phyloP scores from a whole-genome alignment of 2,329 filamentous ascomycete species.

The Aspergillus thermomutatus region DNA sequence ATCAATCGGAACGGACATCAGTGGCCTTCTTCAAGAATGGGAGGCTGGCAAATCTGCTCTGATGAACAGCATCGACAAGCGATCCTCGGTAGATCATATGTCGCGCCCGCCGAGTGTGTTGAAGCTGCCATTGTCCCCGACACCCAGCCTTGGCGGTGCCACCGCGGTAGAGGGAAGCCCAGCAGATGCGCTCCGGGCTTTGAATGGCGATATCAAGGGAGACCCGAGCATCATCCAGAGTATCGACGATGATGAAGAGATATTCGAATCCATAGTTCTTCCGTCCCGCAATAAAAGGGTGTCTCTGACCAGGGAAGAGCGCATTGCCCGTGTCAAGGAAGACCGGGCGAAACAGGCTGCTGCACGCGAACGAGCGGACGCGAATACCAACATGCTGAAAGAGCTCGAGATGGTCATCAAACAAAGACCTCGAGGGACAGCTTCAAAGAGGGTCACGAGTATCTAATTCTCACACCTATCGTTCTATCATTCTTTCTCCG shows the following conservation, averaged over 20 bases:
- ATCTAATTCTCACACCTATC: constrained; percentile 29
- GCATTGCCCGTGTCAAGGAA: constrained; percentile 82
- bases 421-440: constrained; percentile 45
- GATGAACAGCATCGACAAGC: constrained; percentile 75
- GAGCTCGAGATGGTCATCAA: constrained; percentile 90
- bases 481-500: background rate
- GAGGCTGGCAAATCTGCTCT: constrained; percentile 82
- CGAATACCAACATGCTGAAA: constrained; percentile 82
- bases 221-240: constrained; percentile 25
- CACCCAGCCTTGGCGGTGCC: constrained; percentile 43
- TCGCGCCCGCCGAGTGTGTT: constrained; percentile 51
- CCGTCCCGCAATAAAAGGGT: constrained; percentile 65
- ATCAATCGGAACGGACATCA: constrained; percentile 84
- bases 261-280: constrained; percentile 87
- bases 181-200: constrained; percentile 68
- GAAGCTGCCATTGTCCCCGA: constrained; percentile 42
- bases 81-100: constrained; percentile 61
- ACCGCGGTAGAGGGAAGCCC: constrained; percentile 56
- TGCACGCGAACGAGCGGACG: constrained; percentile 70
- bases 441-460: constrained; percentile 42
- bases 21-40: constrained; percentile 77
- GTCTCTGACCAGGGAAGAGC: constrained; percentile 75
- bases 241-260: constrained; percentile 60
- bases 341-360: constrained; percentile 73
- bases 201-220: constrained; percentile 65